Evolutionary conservation across 2,329 filamentous ascomycete genomes (phyloP).

Genomic region (Arthroderma uncinatum): DNA sequence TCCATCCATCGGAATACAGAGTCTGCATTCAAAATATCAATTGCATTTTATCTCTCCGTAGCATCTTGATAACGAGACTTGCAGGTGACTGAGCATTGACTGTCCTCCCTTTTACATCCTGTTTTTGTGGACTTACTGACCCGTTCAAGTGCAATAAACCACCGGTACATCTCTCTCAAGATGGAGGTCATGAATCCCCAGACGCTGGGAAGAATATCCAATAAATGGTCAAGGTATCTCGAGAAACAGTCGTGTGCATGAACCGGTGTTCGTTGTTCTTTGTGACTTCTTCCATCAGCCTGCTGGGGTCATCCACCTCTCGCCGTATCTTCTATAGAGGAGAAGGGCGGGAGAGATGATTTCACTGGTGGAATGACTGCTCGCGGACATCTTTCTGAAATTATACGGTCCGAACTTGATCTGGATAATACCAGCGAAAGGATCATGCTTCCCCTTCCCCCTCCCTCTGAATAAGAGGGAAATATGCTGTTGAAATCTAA

Average conservation of each 20-base stretch:
- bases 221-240: constrained; percentile 39
- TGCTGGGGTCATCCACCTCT: constrained; percentile 18
- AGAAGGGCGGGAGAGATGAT: constrained; percentile 9
- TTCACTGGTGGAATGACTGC: constrained; percentile 8
- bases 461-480: constrained; percentile 23
- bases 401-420: constrained; percentile 94
- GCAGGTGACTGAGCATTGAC: constrained; percentile 1
- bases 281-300: constrained; percentile 17
- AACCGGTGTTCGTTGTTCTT: constrained; percentile 50
- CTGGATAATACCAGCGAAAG: constrained; percentile 99
- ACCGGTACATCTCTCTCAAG: constrained; percentile 18
- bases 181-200: constrained; percentile 31
- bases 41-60: not conserved
- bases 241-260: constrained; percentile 44
- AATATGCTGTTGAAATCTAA: constrained; percentile 16
- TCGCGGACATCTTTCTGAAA: constrained; percentile 41
- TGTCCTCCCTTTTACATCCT: not conserved
- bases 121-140: not conserved
- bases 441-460: constrained; percentile 69
- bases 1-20: not conserved
- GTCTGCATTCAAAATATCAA: not conserved
- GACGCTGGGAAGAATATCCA: constrained; percentile 29
- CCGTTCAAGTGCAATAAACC: constrained; percentile 5
- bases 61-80: not conserved
- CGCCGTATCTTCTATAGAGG: constrained; percentile 15